phyloP scores from a whole-genome alignment of 129 eudicot genomes.

The Pseudognaphalium luteoalbum region DNA sequence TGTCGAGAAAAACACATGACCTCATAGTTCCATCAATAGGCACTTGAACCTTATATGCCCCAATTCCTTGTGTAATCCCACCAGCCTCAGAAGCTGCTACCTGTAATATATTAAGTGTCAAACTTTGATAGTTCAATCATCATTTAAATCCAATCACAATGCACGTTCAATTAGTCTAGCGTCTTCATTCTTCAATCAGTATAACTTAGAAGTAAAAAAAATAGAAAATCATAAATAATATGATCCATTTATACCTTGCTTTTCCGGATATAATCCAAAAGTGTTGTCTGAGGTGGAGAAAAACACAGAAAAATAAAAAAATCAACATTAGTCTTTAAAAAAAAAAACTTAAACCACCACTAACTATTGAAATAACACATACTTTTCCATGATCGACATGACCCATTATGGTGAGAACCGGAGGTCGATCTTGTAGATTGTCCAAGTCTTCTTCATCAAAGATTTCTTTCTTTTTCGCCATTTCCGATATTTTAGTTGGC shows the following conservation, averaged over 20 bases:
- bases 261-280: conserved; percentile 87
- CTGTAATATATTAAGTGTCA: conserved; percentile 46
- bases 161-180: background rate
- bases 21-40: conserved; percentile 76
- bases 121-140: conserved; percentile 13
- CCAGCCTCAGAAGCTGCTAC: conserved; percentile 99
- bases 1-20: conserved; percentile 91
- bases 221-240: background rate
- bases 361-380: background rate
- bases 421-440: conserved; percentile 85
- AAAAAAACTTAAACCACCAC: background rate
- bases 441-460: conserved; percentile 84
- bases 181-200: background rate
- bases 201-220: background rate
- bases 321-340: conserved; percentile 28
- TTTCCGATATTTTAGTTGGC: conserved; percentile 59
- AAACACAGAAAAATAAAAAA: conserved; percentile 10
- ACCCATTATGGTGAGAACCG: conserved; percentile 96
- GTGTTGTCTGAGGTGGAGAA: conserved; percentile 71
- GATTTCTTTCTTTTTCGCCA: conserved; percentile 86
- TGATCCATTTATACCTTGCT: conserved; percentile 66
- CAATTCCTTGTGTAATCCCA: conserved; percentile 97
- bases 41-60: conserved; percentile 91
- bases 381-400: conserved; percentile 99
- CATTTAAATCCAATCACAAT: conserved; percentile 8